Base-by-base conservation (phyloP, 345 rosid species). In the Gossypium thurberi region DNA sequence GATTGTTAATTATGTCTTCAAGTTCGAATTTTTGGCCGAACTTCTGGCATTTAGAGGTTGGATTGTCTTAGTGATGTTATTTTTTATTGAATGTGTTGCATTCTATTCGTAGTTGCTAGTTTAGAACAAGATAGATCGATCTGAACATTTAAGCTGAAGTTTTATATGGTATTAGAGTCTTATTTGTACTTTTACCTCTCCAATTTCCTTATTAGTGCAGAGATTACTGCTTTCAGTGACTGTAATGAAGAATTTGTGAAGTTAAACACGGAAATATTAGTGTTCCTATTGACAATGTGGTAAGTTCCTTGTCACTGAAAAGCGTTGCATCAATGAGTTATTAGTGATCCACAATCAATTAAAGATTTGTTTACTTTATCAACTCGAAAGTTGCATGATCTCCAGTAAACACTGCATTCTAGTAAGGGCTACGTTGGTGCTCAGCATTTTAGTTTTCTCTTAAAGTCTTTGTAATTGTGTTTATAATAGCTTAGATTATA, bases 151-250 rank as follows among this genome's bases (percentile, higher is more conserved):
- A 72, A 28, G 18, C 46, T 68, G 65, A 13, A 58, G 42, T 72
- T 65, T 79, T 26, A 40, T 20, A 46, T 21, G 59, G 64, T 14
- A 4, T 52, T 61, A 57, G 78, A 59, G 57, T 62, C 74, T 81
- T 28, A 70, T 21, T 50, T 42, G 62, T 74, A 46, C 55, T 23
- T 55, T 23, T n/a, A 15, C 1, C n/a, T 28, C 47, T 68, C 20
- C 21, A 10, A 58, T 13, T 56, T 28, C 1, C 60, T 42, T 53
- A 62, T 78, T 25, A 78, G 61, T 78, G 28, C 82, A 95, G 98
- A 95, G 88, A 95, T 95, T 80, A 95, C 98, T 82, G 98, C 99
- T 73, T 95, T 95, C 84, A 95, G 99, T 78, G 99, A 95, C 86
- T 88, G 98, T 0, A n/a, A 93, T 61, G 81, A 70, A 13, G 98